These are phyloP conservation scores for Lactuca sativa DNA, from an alignment of 129 eudicot genomes.

Conservation along the genomic window DNA sequence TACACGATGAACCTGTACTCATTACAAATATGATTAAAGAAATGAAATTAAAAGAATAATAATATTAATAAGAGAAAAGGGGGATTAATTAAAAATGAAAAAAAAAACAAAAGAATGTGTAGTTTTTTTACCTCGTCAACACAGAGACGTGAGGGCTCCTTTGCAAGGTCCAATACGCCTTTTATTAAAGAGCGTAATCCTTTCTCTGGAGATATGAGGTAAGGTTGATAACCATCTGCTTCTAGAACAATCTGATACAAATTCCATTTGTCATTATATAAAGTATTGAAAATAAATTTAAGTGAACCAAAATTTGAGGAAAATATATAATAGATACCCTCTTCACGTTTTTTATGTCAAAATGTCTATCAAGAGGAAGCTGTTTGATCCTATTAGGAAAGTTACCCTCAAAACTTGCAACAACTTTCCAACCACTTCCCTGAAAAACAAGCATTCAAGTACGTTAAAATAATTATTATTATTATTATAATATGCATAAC, in stretches of 20 bases:
- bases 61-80: background rate
- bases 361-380: constrained; percentile 95
- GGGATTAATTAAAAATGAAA: background rate
- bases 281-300: background rate
- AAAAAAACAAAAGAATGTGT: background rate
- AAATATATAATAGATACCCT: constrained; percentile 46
- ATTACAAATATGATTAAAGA: constrained; percentile 6
- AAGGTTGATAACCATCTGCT: constrained; percentile 99
- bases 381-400: constrained; percentile 94
- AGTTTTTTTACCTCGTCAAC: constrained; percentile 84
- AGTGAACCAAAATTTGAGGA: constrained; percentile 3
- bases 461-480: background rate
- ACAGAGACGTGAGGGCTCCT: constrained; percentile 98
- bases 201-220: constrained; percentile 97
- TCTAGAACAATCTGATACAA: constrained; percentile 81
- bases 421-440: constrained; percentile 99
- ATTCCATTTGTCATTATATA: constrained; percentile 21
- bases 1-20: constrained; percentile 87
- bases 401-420: constrained; percentile 96
- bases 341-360: constrained; percentile 91
- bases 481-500: background rate
- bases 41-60: background rate
- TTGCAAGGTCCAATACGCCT: constrained; percentile 83
- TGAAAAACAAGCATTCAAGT: constrained; percentile 33
- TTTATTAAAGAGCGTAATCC: constrained; percentile 92